A percentile compares a stretch with the other conserved stretches of the same genome.
Evolutionary conservation across 306 rosid genomes (phyloP).

Genomic region (Senna tora): DNA sequence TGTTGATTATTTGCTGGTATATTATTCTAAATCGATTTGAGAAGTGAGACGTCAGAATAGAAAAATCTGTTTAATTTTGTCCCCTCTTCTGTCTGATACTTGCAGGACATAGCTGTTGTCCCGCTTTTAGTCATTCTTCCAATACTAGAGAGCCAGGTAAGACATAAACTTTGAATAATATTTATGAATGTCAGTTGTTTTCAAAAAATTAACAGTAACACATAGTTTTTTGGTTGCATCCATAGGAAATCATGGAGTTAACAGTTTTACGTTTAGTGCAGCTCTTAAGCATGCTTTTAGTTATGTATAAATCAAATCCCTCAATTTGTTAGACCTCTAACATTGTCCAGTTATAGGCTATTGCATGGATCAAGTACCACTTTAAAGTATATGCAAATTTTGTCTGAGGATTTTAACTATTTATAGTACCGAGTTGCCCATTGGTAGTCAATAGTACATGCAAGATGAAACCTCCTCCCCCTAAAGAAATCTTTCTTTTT

Average conservation of each 20-base stretch:
- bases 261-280: constrained; percentile 8
- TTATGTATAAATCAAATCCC: constrained; percentile 7
- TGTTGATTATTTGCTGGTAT: constrained; percentile 44
- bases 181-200: not conserved
- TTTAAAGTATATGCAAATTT: not conserved
- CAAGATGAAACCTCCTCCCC: not conserved
- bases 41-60: constrained; percentile 36
- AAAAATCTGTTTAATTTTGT: constrained; percentile 27
- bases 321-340: too few species aligned
- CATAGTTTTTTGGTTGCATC: constrained; percentile 17
- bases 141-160: constrained; percentile 96
- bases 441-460: not conserved
- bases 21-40: constrained; percentile 21
- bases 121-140: constrained; percentile 99
- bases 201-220: not conserved
- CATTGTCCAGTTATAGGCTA: too few species aligned
- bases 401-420: constrained; percentile 6
- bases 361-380: not conserved
- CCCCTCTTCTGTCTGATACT: constrained; percentile 46
- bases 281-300: constrained; percentile 4
- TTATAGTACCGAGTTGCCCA: not conserved
- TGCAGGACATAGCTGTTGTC: constrained; percentile 98
- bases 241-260: constrained; percentile 6
- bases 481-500: not conserved
- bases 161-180: constrained; percentile 34